Evolutionary conservation across 257 asterid species (phyloP).

Genomic region (Fraxinus anomala): DNA sequence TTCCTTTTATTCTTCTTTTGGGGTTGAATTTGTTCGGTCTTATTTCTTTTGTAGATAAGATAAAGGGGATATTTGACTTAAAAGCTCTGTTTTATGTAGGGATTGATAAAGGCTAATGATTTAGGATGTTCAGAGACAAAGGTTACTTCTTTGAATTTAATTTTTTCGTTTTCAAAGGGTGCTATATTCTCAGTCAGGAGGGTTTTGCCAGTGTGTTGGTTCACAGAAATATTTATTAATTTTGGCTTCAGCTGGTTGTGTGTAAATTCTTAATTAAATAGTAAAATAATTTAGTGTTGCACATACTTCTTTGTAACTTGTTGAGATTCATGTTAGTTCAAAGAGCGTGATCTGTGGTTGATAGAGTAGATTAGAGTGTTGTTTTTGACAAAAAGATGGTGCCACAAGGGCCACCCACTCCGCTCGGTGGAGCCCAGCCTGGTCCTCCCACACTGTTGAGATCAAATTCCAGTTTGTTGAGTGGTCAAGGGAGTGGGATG

Average conservation of each 20-base stretch:
- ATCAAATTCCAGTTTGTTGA: constrained; percentile 2
- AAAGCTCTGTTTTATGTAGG: constrained; percentile 40
- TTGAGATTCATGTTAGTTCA: constrained; percentile 31
- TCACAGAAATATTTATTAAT: constrained; percentile 21
- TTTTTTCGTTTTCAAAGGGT: constrained; percentile 21
- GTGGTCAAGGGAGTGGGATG: constrained; percentile 77
- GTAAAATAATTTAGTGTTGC: background rate
- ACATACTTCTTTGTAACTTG: constrained; percentile 13
- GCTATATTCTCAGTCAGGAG: constrained; percentile 19
- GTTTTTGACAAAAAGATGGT: constrained; percentile 44
- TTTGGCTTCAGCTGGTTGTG: constrained; percentile 17
- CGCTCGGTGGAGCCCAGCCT: constrained; percentile 20
- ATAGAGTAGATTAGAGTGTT: constrained; percentile 34
- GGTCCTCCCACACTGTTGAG: constrained; percentile 11
- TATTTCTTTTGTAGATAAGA: constrained; percentile 14
- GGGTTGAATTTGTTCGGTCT: background rate
- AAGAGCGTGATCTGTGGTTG: constrained; percentile 25
- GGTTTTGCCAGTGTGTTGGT: constrained; percentile 21
- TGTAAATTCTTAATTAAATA: constrained; percentile 17
- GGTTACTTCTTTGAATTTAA: constrained; percentile 28
- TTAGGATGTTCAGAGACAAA: constrained; percentile 32
- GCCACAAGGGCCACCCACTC: constrained; percentile 76
- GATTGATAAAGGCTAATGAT: background rate
- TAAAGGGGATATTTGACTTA: constrained; percentile 27
- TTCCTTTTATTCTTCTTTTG: background rate